phyloP scores from a whole-genome alignment of 2,329 filamentous ascomycete species.

The Cladosporium sp. region DNA sequence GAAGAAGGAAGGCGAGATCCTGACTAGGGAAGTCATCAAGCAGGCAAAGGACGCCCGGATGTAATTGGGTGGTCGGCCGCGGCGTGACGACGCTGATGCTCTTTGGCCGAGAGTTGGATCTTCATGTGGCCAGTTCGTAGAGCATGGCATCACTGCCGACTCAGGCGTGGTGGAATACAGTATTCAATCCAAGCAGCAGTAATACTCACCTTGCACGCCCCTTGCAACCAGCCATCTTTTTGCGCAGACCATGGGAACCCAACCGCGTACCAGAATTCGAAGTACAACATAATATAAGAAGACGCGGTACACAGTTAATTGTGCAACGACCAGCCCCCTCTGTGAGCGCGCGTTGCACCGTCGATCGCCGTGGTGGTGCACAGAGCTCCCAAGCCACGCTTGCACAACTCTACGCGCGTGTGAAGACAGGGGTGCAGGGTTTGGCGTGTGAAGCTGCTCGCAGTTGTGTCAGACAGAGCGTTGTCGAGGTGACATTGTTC shows the following conservation, averaged over 20 bases:
- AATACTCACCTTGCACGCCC: too few relatives aligned
- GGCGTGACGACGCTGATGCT: too few relatives aligned
- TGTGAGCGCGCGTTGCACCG: not conserved
- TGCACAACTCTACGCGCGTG: not conserved
- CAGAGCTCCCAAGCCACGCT: not conserved
- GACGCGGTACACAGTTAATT: not conserved
- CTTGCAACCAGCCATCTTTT: too few relatives aligned
- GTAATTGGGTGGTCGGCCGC: conserved; percentile 8
- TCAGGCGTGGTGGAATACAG: too few relatives aligned
- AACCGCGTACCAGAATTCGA: too few relatives aligned
- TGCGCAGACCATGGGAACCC: too few relatives aligned
- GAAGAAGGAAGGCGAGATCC: conserved; percentile 44
- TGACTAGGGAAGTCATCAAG: conserved; percentile 33
- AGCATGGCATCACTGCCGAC: too few relatives aligned
- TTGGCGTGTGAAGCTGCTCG: not conserved
- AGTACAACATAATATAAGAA: not conserved
- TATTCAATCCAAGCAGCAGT: too few relatives aligned
- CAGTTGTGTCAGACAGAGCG: not conserved
- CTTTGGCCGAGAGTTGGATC: too few relatives aligned
- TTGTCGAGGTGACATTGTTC: not conserved
- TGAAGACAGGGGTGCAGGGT: not conserved
- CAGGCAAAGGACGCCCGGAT: conserved; percentile 29
- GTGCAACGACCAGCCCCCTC: not conserved
- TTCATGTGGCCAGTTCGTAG: too few relatives aligned
- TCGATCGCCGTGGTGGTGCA: not conserved